Evolutionary conservation across 176 grass and related monocot genomes (phyloP), one percentile per base, ranked within the genome.

Genomic region (Tuctoria greenei): DNA sequence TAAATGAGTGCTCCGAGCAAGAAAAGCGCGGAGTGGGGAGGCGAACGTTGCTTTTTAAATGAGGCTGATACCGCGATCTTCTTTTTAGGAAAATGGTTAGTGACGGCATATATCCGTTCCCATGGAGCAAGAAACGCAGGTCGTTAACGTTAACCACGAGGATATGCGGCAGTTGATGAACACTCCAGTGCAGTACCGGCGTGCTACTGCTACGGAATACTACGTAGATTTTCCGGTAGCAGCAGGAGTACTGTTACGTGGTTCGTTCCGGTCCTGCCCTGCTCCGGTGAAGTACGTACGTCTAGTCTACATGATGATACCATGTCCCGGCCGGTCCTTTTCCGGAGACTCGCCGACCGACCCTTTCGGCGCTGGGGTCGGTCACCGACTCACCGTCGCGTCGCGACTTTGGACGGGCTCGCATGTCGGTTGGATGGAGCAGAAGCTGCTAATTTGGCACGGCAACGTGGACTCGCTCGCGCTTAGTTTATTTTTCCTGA

Each of bases 361-460:
- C n/a, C 47, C 73, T 35, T 20, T 16, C 27, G 73, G 58, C 56
- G 56, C 15, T 25, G 71, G 39, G 72, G 57, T 76, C 9, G 74
- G 60, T 64, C n/a, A n/a, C n/a, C n/a, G n/a, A n/a, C n/a, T n/a
- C 74, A 36, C 74, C 73, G 58, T 76, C 26, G 59, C 73, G 73
- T 35, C 55, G 55, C 55, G 7, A 7, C 41, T 47, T 63, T 45
- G 72, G 73, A 76, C 73, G 18, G 6, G 4, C 16, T 18, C 38
- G 23, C 13, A 2, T 13, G 12, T n/a, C 35, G 35, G 35, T n/a
- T 37, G 35, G 0, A 20, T 37, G 35, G 0, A 20, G 51, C 71
- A 51, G 50, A 8, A 31, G 17, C 6, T 47, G 45, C 12, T 47
- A 24, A 7, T 3, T 24, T 21, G 43, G 74, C 74, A 64, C 74